Percentiles rank a stretch among this genome's conserved stretches.
Evolutionary conservation across 371 early-diverging fungal genomes (phyloP).

Genomic region (Thermomucor indicae-seudaticae): DNA sequence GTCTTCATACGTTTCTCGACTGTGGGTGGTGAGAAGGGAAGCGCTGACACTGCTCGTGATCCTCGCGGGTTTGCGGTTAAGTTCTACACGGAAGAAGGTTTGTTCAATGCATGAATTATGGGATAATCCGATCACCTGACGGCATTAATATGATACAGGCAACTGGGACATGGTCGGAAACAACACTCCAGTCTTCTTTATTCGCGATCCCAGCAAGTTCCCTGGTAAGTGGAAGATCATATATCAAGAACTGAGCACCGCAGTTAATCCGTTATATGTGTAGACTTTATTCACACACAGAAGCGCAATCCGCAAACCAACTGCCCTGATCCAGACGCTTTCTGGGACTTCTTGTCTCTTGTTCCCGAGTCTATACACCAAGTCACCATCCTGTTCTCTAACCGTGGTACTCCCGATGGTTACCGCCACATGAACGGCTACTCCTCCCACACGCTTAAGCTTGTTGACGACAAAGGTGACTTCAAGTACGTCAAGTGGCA

Average conservation of each 20-base stretch:
- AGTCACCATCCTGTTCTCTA: constrained; percentile 73
- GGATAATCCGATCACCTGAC: too few species aligned
- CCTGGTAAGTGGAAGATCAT: constrained; percentile 27
- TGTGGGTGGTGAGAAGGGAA: constrained; percentile 76
- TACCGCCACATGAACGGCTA: constrained; percentile 80
- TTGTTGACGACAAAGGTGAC: constrained; percentile 68
- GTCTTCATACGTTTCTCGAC: constrained; percentile 79
- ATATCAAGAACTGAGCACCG: background rate
- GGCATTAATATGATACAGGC: constrained; percentile 52
- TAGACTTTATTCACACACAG: constrained; percentile 79
- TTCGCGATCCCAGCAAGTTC: constrained; percentile 78
- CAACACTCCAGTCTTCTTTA: constrained; percentile 67
- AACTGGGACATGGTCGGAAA: constrained; percentile 79
- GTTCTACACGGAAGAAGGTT: constrained; percentile 70
- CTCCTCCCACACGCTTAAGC: constrained; percentile 73
- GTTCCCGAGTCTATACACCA: constrained; percentile 80
- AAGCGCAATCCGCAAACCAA: constrained; percentile 77
- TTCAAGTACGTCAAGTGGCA: constrained; percentile 83
- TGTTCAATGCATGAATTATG: too few species aligned
- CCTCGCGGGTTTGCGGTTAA: constrained; percentile 78
- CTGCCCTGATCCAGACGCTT: constrained; percentile 19
- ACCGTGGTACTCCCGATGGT: constrained; percentile 80
- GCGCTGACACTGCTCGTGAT: constrained; percentile 74
- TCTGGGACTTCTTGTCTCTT: constrained; percentile 77
- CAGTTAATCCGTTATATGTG: background rate